Evolutionary conservation across 306 rosid species (phyloP).

Genomic region (Rosa multiflora): DNA sequence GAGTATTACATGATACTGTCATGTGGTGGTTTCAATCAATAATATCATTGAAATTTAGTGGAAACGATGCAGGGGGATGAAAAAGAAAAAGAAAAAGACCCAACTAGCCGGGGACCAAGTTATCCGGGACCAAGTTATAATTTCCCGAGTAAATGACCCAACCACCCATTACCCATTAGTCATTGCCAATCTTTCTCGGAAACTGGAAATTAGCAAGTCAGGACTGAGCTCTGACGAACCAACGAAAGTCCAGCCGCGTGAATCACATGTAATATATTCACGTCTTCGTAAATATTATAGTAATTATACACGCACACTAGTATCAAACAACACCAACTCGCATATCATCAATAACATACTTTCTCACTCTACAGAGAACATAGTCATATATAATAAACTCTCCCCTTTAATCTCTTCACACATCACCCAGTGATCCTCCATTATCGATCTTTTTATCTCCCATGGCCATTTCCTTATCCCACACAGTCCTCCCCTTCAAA

Average conservation of each 20-base stretch:
- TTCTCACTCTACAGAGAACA: not conserved
- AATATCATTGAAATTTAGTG: no score
- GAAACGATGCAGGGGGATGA: no score
- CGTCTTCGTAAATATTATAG: not conserved
- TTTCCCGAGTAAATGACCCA: not conserved
- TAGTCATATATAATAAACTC: not conserved
- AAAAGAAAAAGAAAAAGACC: no score
- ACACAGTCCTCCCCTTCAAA: conserved; percentile 24
- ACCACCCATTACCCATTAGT: not conserved
- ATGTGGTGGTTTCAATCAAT: no score
- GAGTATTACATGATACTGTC: no score
- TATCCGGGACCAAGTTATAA: no score
- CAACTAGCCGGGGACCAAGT: no score
- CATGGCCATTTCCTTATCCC: conserved; percentile 44
- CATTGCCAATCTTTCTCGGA: not conserved
- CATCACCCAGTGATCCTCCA: not conserved
- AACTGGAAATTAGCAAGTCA: not conserved
- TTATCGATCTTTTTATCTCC: not conserved
- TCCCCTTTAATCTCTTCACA: not conserved
- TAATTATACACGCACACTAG: not conserved
- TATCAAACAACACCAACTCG: not conserved
- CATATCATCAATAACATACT: not conserved
- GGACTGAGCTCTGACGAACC: not conserved
- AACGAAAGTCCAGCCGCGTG: not conserved
- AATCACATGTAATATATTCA: not conserved